phyloP scores from a whole-genome alignment of 2,329 filamentous ascomycete genomes.

The Huntiella abstrusa region DNA sequence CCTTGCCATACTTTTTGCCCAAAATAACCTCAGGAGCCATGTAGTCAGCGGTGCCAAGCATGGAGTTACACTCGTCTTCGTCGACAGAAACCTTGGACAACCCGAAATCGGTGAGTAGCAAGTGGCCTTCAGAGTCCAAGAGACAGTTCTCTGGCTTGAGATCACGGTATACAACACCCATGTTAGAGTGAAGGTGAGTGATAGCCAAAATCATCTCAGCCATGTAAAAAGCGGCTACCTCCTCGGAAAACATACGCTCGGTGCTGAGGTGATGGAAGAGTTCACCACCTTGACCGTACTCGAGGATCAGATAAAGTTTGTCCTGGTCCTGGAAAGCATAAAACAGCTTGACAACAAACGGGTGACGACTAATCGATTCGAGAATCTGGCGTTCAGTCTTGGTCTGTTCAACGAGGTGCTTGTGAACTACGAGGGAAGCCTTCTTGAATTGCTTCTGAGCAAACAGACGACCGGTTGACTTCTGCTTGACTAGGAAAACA shows the following conservation, averaged over 20 bases:
- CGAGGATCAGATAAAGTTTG: constrained; percentile 90
- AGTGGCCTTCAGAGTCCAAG: constrained; percentile 73
- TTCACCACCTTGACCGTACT: constrained; percentile 94
- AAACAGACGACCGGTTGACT: constrained; percentile 68
- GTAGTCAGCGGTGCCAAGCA: constrained; percentile 91
- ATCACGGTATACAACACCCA: constrained; percentile 91
- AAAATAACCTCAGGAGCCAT: constrained; percentile 94
- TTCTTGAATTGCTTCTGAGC: constrained; percentile 99
- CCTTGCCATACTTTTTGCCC: constrained; percentile 76
- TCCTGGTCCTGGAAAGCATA: constrained; percentile 98
- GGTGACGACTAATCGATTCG: constrained; percentile 88
- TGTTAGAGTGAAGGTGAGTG: constrained; percentile 75
- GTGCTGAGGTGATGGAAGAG: constrained; percentile 87
- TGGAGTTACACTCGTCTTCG: constrained; percentile 59
- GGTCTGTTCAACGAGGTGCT: constrained; percentile 89
- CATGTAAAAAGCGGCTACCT: constrained; percentile 90
- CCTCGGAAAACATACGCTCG: constrained; percentile 88
- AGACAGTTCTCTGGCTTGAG: constrained; percentile 97
- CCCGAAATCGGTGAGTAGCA: constrained; percentile 90
- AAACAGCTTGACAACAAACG: constrained; percentile 94
- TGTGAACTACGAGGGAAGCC: constrained; percentile 84
- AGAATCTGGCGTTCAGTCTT: constrained; percentile 91
- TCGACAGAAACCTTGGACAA: constrained; percentile 84
- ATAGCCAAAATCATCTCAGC: constrained; percentile 91
- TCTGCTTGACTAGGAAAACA: constrained; percentile 82